Conservation (phyloP, 495 filamentous ascomycete species). For the Penicillium desertorum region DNA sequence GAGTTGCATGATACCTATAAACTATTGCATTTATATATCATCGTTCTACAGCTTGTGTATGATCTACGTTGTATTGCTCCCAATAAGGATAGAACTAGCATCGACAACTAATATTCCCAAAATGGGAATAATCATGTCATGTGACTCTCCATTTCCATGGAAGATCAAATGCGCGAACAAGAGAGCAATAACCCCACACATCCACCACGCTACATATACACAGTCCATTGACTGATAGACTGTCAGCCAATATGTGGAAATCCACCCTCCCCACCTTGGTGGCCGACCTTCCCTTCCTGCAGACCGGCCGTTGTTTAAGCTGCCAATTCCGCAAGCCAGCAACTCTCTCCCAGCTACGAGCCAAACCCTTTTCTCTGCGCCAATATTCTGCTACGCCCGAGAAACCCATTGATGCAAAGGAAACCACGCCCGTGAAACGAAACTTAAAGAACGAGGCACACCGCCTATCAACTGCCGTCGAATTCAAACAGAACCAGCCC, state of each 20-base stretch:
- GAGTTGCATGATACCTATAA: not conserved
- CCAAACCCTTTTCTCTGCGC: conserved; percentile 30
- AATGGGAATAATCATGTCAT: not conserved
- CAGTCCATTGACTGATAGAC: not conserved
- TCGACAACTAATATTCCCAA: not conserved
- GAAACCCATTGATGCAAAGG: not conserved
- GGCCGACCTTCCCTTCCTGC: conserved; percentile 29
- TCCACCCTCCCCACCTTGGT: conserved; percentile 20
- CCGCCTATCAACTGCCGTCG: conserved; percentile 17
- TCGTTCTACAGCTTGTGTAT: not conserved
- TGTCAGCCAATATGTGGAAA: conserved; percentile 39
- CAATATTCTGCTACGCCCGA: conserved; percentile 32
- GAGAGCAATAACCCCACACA: not conserved
- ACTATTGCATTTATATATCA: not conserved
- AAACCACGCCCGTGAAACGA: not conserved
- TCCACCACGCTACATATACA: not conserved
- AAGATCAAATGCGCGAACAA: conserved; percentile 2
- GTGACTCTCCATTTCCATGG: conserved; percentile 7
- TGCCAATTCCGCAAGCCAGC: conserved; percentile 40
- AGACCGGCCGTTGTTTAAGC: conserved; percentile 38
- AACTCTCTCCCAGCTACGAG: conserved; percentile 21
- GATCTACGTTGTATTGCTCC: not conserved
- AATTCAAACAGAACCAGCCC: conserved; percentile 39
- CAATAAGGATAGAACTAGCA: not conserved
- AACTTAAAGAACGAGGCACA: conserved; percentile 1